Base-by-base conservation (phyloP, 257 asterid genomes). In the Linderniella brevidens region DNA sequence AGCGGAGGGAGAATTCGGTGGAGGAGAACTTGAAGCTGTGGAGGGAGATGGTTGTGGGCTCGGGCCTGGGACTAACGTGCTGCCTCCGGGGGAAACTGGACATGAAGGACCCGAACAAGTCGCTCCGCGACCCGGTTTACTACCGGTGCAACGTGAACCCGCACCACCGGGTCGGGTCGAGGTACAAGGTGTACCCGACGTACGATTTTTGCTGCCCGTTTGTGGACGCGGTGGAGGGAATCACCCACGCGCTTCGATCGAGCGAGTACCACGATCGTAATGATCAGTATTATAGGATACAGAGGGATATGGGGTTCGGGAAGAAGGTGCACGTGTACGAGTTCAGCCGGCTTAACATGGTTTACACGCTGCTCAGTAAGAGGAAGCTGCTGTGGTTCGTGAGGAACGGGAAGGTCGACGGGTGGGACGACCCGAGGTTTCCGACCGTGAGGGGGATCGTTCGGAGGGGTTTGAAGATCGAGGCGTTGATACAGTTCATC, bases 401-500 rank as follows among this genome's bases (percentile, higher is more conserved):
- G 25, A 92, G 78, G 49, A 80, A 84, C 60, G 98, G 94, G 19
- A 77, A 76, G 67, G 96, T 88, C 49, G 98, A 88, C 10, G 73
- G 98, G 41, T 88, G 98, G 98, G 96, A 88, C 64, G 98, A 88
- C 69, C 82, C 98, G 49, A 86, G 98, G 18, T 84, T 88, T 66
- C 98, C 98, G 0, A 88, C 98, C 3, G 98, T 84, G 40, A 95
- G 84, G 66, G 98, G 98, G 43, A 84, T 88, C 25, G 96, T 88
- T 57, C 94, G 96, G 18, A 65, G 96, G 64, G 98, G 98, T 43
- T 70, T 88, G 69, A 74, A 73, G 66, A 68, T 88, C 51, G 93
- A 84, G 62, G 96, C 96, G 5, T 56, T 88, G 58, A 71, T 74
- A 61, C 96, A 88, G 60, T 88, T 88, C 72, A 88, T 88, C 51